phyloP scores from a whole-genome alignment of 148 eudicot species.

The Agrostemma githago region DNA sequence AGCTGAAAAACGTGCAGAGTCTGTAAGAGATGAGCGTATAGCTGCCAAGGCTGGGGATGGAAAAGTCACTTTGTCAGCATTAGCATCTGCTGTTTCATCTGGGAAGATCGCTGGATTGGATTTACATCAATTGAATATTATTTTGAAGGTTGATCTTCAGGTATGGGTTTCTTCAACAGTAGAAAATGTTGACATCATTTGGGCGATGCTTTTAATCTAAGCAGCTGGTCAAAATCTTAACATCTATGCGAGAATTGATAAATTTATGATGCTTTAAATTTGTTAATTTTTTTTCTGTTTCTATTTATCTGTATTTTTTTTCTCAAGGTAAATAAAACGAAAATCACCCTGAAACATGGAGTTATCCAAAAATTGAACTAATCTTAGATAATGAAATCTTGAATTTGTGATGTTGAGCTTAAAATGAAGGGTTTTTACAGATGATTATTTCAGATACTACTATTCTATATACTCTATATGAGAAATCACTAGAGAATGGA shows the following conservation, averaged over 20 bases:
- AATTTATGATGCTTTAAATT: not conserved
- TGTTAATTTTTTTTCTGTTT: not conserved
- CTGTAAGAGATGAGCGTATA: conserved; percentile 54
- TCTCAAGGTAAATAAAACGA: not conserved
- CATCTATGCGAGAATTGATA: not conserved
- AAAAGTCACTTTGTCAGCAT: conserved; percentile 77
- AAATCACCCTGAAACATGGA: not conserved
- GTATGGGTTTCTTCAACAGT: conserved; percentile 27
- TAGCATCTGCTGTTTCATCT: conserved; percentile 79
- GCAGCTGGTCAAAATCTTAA: not conserved
- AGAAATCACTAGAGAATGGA: too few relatives aligned
- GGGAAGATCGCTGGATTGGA: conserved; percentile 68
- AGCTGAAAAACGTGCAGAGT: conserved; percentile 63
- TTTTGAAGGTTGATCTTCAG: conserved; percentile 92
- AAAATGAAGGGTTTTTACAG: not conserved
- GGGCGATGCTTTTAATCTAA: not conserved
- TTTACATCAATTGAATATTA: conserved; percentile 82
- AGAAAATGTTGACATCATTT: not conserved
- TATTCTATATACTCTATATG: not conserved
- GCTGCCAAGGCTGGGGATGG: conserved; percentile 89
- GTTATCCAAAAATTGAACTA: not conserved
- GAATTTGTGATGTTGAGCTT: not conserved
- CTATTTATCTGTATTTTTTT: not conserved
- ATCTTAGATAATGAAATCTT: not conserved
- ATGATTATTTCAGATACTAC: not conserved